Evolutionary conservation across 176 grass and related monocot species (phyloP), one percentile per base, ranked within the genome.

Genomic region (Pharus latifolius): DNA sequence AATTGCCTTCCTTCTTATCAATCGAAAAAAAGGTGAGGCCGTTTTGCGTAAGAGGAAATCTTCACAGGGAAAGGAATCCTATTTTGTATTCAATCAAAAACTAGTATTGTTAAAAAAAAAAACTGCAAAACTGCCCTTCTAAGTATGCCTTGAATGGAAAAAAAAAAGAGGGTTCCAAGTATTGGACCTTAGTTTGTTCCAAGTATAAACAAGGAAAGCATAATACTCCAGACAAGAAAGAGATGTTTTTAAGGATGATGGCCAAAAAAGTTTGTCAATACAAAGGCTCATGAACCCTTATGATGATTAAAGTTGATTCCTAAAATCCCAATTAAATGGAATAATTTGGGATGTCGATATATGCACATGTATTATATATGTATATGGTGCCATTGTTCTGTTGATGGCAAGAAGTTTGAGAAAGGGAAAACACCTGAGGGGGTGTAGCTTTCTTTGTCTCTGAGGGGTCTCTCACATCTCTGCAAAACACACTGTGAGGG

Each of bases 361-460:
- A n/a, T n/a, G n/a, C n/a, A n/a, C n/a, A n/a, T n/a, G n/a, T n/a
- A n/a, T n/a, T n/a, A n/a, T n/a, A n/a, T n/a, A n/a, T n/a, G n/a
- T n/a, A n/a, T n/a, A n/a, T 27, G 52, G 29, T 44, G 50, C 61
- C 74, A 45, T 57, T 40, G 65, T 44, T 47, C 15, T 4, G 26
- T 16, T 55, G 47, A 52, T 63, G 33, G n/a, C 37, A 30, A 28
- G 29, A 38, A 41, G 40, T 26, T 3, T 65, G 24, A 14, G 26
- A 50, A 50, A 15, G 57, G 45, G 57, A 44, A 33, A 63, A 75
- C 72, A 75, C 72, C 58, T 75, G 72, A 75, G 56, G 40, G 11
- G 3, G 19, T n/a, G 23, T 60, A 30, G 28, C 58, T 32, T 61
- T 63, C 20, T 60, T 49, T 61, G 29, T 61, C 56, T 24, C 67